These are phyloP conservation scores for Beauveria sp. DNA, from an alignment of 2,329 filamentous ascomycete genomes.

Conservation along the genomic window DNA sequence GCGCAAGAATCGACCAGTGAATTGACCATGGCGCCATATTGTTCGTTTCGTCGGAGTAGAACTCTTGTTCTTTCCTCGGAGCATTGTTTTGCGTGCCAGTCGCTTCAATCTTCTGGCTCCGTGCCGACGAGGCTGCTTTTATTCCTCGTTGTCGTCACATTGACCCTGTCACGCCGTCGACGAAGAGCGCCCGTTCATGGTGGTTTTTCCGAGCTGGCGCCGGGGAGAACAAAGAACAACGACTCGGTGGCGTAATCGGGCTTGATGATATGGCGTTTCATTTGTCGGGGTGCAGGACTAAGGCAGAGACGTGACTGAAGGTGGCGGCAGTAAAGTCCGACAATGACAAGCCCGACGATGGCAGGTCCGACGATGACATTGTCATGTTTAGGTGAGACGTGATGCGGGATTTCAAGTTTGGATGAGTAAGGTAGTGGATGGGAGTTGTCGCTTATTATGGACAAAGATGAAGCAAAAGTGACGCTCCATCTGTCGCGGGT, in stretches of 20 bases:
- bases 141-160: neutral
- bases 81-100: neutral
- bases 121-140: neutral
- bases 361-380: too few relatives aligned
- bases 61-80: neutral
- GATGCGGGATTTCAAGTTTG: too few relatives aligned
- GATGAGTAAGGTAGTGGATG: too few relatives aligned
- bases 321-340: neutral
- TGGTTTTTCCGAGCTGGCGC: neutral
- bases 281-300: neutral
- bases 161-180: neutral
- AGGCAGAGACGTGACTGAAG: neutral
- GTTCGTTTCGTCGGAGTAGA: neutral
- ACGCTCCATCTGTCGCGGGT: neutral
- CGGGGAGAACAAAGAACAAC: neutral
- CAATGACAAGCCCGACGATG: too few relatives aligned
- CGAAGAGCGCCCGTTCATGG: neutral
- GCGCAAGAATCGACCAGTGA: too few relatives aligned
- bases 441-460: neutral
- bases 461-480: neutral
- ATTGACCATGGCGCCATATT: too few relatives aligned
- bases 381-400: too few relatives aligned
- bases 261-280: neutral
- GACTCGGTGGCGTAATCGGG: neutral
- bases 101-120: neutral